Base-by-base conservation (phyloP, 257 asterid genomes). In the Nicotiana otophora region DNA sequence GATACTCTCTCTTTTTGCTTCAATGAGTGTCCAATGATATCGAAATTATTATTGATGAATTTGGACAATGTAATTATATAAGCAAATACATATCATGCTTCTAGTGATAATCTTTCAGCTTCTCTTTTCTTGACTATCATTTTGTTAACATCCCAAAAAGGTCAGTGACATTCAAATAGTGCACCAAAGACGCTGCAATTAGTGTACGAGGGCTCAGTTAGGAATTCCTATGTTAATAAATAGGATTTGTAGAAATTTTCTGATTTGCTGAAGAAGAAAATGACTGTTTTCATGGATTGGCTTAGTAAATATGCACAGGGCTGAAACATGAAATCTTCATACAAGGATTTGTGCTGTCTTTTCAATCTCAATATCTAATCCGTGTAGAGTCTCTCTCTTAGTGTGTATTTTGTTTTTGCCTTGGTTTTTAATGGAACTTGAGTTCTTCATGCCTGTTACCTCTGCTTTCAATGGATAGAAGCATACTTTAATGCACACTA, bases 401-500 rank as follows among this genome's bases (percentile, higher is more conserved):
- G 17, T 42, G 78, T 23, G 12, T 46, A 31, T 72, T 72, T 72
- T 72, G 26, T 62, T 74, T 23, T 74, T 74, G 16, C 15, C 5
- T 7, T 74, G 39, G 61, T 48, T 48, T 36, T 74, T 48, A 74
- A 14, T 48, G 63, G 39, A 23, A 36, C 62, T 74, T 26, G 26
- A 74, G 74, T 66, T 31, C 48, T 66, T 66, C 80, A 7, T 48
- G 26, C 9, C 9, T 66, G 42, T 74, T 48, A 74, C 80, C 80
- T 74, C 5, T 26, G 42, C 80, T 74, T 48, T 48, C 63, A 74
- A 26, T 11, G 62, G 23, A 74, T 74, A 5, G 26, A 51, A 75
- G 80, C 80, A 75, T 74, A 74, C 61, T 51, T 46, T 48, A 4
- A 15, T 48, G 80, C 62, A 46, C 36, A 72, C 78, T 72, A 46